A percentile compares a stretch with the other conserved stretches of the same genome.
These are phyloP conservation scores for Sorghum bicolor DNA, from an alignment of 176 grass and related monocot genomes.

Conservation along the genomic window Sorghum_bicolor_NCBIv3 NC_012872.2:9031501-9032000, in stretches of 20 bases:
- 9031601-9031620: slow-evolving; percentile 32
- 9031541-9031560: slow-evolving; percentile 45
- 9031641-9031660: slow-evolving; percentile 7
- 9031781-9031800: no score
- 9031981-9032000: no score
- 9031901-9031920: no score
- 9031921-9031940: no score
- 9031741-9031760: slow-evolving; percentile 13
- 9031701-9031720: slow-evolving; percentile 54
- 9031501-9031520: slow-evolving; percentile 34
- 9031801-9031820: no score
- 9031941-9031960: no score
- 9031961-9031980: no score
- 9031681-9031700: slow-evolving; percentile 60
- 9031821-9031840: no score
- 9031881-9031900: no score
- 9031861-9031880: no score
- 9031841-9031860: no score
- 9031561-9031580: slow-evolving; percentile 63
- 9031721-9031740: slow-evolving; percentile 32
- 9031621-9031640: slow-evolving; percentile 60
- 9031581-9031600: slow-evolving; percentile 59
- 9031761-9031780: background rate
- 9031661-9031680: slow-evolving; percentile 57
- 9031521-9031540: slow-evolving; percentile 45